phyloP scores from a whole-genome alignment of 2,329 filamentous ascomycete species.

The Macrophomina tecta region DNA sequence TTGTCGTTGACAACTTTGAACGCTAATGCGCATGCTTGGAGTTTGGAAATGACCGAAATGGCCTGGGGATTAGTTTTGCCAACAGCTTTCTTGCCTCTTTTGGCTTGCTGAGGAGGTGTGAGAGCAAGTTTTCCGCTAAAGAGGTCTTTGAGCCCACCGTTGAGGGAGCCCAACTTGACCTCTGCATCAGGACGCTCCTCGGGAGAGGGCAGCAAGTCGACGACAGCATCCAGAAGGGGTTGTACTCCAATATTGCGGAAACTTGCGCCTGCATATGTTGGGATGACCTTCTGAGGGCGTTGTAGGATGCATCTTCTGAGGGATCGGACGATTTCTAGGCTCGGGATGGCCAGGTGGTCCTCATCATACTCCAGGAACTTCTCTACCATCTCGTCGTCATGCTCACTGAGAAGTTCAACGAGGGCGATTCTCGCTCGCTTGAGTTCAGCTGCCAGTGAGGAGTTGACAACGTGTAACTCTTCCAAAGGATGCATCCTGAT shows the following conservation, averaged over 20 bases:
- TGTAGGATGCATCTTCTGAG: constrained; percentile 74
- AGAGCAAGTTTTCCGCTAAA: constrained; percentile 44
- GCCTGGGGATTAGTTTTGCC: constrained; percentile 31
- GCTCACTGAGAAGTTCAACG: constrained; percentile 83
- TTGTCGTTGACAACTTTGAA: constrained; percentile 96
- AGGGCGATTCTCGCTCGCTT: constrained; percentile 76
- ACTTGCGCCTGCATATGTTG: constrained; percentile 89
- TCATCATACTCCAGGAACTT: constrained; percentile 79
- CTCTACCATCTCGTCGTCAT: constrained; percentile 86
- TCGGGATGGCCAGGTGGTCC: constrained; percentile 71
- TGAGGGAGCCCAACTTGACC: constrained; percentile 68
- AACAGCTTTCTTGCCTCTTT: constrained; percentile 28
- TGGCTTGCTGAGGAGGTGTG: constrained; percentile 26
- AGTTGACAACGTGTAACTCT: constrained; percentile 58
- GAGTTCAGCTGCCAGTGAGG: constrained; percentile 67
- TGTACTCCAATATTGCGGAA: constrained; percentile 95
- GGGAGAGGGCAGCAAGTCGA: constrained; percentile 86
- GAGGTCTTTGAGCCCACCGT: constrained; percentile 59
- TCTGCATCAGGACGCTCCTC: constrained; percentile 79
- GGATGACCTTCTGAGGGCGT: constrained; percentile 75
- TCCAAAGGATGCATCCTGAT: constrained; percentile 63
- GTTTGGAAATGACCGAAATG: constrained; percentile 58
- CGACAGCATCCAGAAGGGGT: constrained; percentile 84
- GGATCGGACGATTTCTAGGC: constrained; percentile 71
- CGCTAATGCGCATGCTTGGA: constrained; percentile 72